A percentile compares a stretch with the other conserved stretches of the same genome.
Conservation (phyloP, 768 basidiomycete genomes). For the Leccinum subgranulosum region DNA sequence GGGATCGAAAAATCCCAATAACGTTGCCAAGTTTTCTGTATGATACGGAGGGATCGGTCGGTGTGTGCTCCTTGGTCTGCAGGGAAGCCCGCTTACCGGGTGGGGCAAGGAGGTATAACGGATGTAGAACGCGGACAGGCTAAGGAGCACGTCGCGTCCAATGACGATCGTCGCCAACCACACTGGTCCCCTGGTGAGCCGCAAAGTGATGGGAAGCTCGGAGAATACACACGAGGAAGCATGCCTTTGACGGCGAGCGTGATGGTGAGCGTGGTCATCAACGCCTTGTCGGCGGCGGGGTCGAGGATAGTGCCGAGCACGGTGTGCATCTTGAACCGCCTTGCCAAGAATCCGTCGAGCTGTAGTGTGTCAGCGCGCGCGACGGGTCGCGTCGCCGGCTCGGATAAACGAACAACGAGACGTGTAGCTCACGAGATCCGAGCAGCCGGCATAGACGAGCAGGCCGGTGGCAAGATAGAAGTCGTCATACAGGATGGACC, state of each 20-base stretch:
- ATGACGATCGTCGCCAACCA: slow-evolving; percentile 84
- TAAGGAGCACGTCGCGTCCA: slow-evolving; percentile 84
- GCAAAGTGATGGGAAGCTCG: not conserved
- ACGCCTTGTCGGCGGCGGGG: slow-evolving; percentile 93
- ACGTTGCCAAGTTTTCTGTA: slow-evolving; percentile 82
- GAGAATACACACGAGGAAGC: slow-evolving; percentile 64
- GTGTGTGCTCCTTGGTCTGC: not conserved
- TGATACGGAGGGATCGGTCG: slow-evolving; percentile 2
- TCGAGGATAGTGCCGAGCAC: slow-evolving; percentile 96
- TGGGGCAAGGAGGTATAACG: slow-evolving; percentile 85
- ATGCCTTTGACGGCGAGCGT: slow-evolving; percentile 81
- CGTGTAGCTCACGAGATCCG: slow-evolving; percentile 69
- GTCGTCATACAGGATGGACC: slow-evolving; percentile 79
- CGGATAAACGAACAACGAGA: not conserved
- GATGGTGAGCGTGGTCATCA: slow-evolving; percentile 92
- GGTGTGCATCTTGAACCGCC: slow-evolving; percentile 80
- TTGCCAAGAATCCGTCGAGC: slow-evolving; percentile 90
- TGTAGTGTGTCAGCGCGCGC: slow-evolving; percentile 30
- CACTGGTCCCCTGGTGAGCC: slow-evolving; percentile 42
- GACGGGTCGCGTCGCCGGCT: slow-evolving; percentile 2
- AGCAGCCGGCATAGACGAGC: slow-evolving; percentile 87
- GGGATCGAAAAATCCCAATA: slow-evolving; percentile 98
- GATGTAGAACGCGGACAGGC: slow-evolving; percentile 88
- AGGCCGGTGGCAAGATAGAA: slow-evolving; percentile 79
- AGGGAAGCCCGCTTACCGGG: slow-evolving; percentile 51